Base-by-base conservation (phyloP, 805 yeast species). In the Candida sonorensis region DNA sequence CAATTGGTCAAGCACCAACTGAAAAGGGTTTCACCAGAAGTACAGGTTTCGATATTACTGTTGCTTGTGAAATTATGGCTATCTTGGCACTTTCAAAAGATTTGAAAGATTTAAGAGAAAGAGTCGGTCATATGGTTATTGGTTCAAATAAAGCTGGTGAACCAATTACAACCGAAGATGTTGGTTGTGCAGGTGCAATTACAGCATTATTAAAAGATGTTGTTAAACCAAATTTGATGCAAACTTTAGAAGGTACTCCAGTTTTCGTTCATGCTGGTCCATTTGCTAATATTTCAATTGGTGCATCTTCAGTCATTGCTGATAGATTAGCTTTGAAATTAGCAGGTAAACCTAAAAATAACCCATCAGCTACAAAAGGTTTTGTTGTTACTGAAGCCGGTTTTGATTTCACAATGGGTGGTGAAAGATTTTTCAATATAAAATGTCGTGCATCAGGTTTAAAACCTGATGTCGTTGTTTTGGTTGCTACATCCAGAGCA, bases 351-450 rank as follows among this genome's bases (percentile, higher is more conserved):
- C 51, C 54, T 20, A 41, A 36, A 21, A 35, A 40, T 10, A 27
- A 34, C 7, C 29, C 27, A 12, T 48, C 61, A 31, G 66, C 67
- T 34, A 71, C 70, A 49, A 71, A 70, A 45, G 92, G 94, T 40
- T 82, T 73, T 47, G 94, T 82, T 40, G 81, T 82, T 33, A 82
- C 94, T 29, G 94, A 82, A 59, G 94, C 94, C 13, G 94, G 94
- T 41, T 82, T 82, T 62, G 94, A 82, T 59, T 82, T 82, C 67
- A 82, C 92, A 31, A 82, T 82, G 94, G 94, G 94, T 54, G 94
- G 94, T 57, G 94, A 82, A 64, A 67, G 94, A 61, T 82, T 82
- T 59, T 67, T 80, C 57, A 81, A 82, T 60, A 82, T 82, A 62
- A 82, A 82, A 59, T 79, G 88, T 56, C 72, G 92, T 54, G 70